phyloP scores from a whole-genome alignment of 371 early-diverging fungal genomes.

The Mortierella sp. region DNA sequence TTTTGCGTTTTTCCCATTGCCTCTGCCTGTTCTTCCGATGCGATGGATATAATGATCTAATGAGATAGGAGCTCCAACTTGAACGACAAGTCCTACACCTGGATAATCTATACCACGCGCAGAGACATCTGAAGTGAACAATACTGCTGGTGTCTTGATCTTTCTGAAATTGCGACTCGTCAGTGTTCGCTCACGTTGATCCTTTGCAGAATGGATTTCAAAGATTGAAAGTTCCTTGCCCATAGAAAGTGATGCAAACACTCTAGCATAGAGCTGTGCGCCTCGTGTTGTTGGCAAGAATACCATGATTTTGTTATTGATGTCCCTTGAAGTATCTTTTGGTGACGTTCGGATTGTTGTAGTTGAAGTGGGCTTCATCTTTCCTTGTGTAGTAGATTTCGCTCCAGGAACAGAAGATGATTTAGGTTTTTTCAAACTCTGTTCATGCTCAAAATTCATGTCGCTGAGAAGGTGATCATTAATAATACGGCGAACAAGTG shows the following conservation, averaged over 20 bases:
- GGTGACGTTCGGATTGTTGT: neutral
- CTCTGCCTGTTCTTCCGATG: constrained; percentile 98
- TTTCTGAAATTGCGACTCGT: constrained; percentile 77
- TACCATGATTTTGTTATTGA: constrained; percentile 87
- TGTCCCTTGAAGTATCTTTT: neutral
- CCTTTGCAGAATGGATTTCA: constrained; percentile 86
- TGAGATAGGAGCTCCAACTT: constrained; percentile 92
- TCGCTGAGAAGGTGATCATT: constrained; percentile 48
- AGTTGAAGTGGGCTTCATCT: neutral
- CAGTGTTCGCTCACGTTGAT: constrained; percentile 77
- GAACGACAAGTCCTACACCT: constrained; percentile 94
- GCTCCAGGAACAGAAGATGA: neutral
- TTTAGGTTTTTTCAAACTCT: constrained; percentile 22
- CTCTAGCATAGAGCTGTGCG: constrained; percentile 79
- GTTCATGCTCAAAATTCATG: constrained; percentile 33
- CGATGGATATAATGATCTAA: constrained; percentile 98
- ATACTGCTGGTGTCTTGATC: constrained; percentile 64
- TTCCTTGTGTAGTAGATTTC: neutral
- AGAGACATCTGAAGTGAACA: constrained; percentile 99
- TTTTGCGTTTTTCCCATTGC: constrained; percentile 84
- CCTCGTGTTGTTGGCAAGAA: constrained; percentile 89
- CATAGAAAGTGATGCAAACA: constrained; percentile 62
- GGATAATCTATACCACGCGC: constrained; percentile 99
- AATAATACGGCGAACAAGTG: constrained; percentile 74
- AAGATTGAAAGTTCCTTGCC: constrained; percentile 62